Evolutionary conservation across 164 flowering plant species (phyloP).

Genomic region (Annona squamosa): DNA sequence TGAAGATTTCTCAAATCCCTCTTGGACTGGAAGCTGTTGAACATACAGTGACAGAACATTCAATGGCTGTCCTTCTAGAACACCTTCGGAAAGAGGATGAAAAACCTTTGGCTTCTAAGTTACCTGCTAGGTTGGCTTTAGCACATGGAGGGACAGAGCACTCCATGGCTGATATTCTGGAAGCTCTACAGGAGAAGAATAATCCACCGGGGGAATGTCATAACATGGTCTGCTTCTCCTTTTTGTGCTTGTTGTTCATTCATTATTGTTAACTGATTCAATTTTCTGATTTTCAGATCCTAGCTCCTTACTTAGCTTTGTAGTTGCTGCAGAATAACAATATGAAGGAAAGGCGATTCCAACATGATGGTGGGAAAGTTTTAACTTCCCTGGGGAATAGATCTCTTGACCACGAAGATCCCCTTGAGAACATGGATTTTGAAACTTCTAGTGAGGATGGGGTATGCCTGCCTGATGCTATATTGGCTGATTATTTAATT

Average conservation of each 20-base stretch:
- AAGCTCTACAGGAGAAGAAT: slow-evolving; percentile 38
- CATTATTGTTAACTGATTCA: not conserved
- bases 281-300: slow-evolving; percentile 3
- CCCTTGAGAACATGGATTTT: slow-evolving; percentile 35
- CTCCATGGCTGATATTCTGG: slow-evolving; percentile 54
- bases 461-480: slow-evolving; percentile 27
- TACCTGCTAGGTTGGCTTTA: slow-evolving; percentile 16
- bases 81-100: slow-evolving; percentile 35
- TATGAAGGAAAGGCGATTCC: slow-evolving; percentile 24
- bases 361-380: slow-evolving; percentile 23
- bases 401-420: slow-evolving; percentile 32
- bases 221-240: slow-evolving; percentile 30
- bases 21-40: slow-evolving; percentile 19
- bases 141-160: slow-evolving; percentile 16
- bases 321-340: slow-evolving; percentile 26
- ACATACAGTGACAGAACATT: slow-evolving; percentile 20
- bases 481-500: not conserved
- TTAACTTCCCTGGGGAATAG: slow-evolving; percentile 25
- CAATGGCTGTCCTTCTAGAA: slow-evolving; percentile 51
- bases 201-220: slow-evolving; percentile 18
- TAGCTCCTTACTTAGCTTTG: slow-evolving; percentile 9
- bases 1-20: slow-evolving; percentile 18
- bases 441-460: slow-evolving; percentile 51
- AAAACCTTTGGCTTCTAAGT: slow-evolving; percentile 10
- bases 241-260: not conserved